These are phyloP conservation scores for Phytophthora europaea DNA, from an alignment of 352 stramenopile genomes.

Conservation along the genomic window DNA sequence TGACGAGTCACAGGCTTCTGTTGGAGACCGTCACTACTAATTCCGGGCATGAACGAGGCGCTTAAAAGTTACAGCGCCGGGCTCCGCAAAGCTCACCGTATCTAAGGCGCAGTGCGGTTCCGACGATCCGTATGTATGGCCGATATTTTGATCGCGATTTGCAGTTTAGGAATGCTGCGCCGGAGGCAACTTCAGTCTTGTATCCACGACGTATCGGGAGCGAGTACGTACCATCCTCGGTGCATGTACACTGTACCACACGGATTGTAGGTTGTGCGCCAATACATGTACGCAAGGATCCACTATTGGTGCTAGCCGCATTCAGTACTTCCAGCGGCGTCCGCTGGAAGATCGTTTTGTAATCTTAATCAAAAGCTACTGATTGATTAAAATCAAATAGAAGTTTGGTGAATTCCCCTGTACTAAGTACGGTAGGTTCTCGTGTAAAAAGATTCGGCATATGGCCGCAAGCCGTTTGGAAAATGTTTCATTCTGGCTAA, in stretches of 20 bases:
- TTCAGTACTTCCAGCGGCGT: too few species aligned
- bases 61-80: not conserved
- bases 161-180: not conserved
- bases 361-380: not conserved
- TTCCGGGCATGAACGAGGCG: constrained; percentile 20
- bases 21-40: constrained; percentile 19
- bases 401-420: not conserved
- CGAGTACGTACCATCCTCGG: too few species aligned
- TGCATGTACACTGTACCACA: not conserved
- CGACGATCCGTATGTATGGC: constrained; percentile 9
- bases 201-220: not conserved
- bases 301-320: not conserved
- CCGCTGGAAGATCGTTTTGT: not conserved
- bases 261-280: not conserved
- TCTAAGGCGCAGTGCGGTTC: constrained; percentile 6
- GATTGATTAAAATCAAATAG: not conserved
- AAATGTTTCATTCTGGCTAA: not conserved
- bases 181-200: not conserved
- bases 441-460: not conserved
- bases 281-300: not conserved
- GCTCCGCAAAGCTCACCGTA: not conserved
- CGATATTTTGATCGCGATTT: constrained; percentile 16
- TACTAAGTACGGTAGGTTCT: not conserved
- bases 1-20: constrained; percentile 19
- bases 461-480: not conserved